These are phyloP conservation scores for Strigomonas culicis DNA, from an alignment of 208 protist species.

Conservation along the genomic window DNA sequence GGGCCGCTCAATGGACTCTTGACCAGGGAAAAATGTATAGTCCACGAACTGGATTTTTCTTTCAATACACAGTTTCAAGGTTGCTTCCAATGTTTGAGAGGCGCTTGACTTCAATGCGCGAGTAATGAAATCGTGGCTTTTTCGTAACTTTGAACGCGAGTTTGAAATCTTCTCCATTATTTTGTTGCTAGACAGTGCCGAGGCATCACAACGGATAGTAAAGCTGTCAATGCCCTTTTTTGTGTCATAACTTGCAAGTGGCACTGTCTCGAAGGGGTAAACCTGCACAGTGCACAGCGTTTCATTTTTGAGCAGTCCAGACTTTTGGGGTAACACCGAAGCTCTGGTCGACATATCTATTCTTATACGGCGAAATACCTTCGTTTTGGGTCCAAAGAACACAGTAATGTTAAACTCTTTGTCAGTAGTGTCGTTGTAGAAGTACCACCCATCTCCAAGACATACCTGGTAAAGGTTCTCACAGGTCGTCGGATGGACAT, in stretches of 20 bases:
- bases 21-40: slow-evolving; percentile 24
- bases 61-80: slow-evolving; percentile 25
- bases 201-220: neutral
- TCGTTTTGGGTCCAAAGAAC: slow-evolving; percentile 35
- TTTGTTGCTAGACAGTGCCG: too few relatives aligned
- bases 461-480: too few relatives aligned
- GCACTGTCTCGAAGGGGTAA: slow-evolving; percentile 47
- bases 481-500: too few relatives aligned
- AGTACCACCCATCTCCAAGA: slow-evolving; percentile 26
- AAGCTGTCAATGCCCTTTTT: slow-evolving; percentile 24
- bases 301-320: too few relatives aligned
- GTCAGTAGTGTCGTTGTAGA: slow-evolving; percentile 71
- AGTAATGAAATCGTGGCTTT: slow-evolving; percentile 2
- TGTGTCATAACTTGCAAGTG: slow-evolving; percentile 19
- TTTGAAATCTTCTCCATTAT: too few relatives aligned
- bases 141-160: too few relatives aligned
- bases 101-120: slow-evolving; percentile 2
- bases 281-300: slow-evolving; percentile 21
- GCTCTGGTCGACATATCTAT: too few relatives aligned
- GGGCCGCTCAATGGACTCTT: slow-evolving; percentile 18
- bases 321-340: too few relatives aligned
- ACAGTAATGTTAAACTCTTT: slow-evolving; percentile 52
- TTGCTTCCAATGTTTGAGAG: slow-evolving; percentile 27
- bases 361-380: neutral
- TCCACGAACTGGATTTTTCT: slow-evolving; percentile 32